Conservation (phyloP, 169 alveolate species). For the Plasmodium gallinaceum region DNA sequence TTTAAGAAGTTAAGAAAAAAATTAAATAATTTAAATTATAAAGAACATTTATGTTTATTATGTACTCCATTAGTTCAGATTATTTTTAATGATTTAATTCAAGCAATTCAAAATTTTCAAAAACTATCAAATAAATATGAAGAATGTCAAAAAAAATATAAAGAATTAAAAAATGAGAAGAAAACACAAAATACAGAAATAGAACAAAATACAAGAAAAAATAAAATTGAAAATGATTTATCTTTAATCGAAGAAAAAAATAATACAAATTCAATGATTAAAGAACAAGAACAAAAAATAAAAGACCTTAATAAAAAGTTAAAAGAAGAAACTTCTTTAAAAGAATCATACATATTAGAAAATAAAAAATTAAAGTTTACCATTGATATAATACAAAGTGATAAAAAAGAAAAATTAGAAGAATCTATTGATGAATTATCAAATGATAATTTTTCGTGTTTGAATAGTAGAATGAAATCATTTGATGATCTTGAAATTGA, state of each 20-base stretch:
- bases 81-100: slow-evolving; percentile 69
- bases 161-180: slow-evolving; percentile 32
- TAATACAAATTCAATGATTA: background rate
- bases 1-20: slow-evolving; percentile 48
- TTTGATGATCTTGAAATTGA: slow-evolving; percentile 65
- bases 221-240: background rate
- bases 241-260: background rate
- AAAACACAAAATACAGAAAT: background rate
- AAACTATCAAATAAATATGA: slow-evolving; percentile 61
- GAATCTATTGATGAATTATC: slow-evolving; percentile 19
- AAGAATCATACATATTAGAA: slow-evolving; percentile 51
- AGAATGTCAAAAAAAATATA: slow-evolving; percentile 35
- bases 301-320: slow-evolving; percentile 32
- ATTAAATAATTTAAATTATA: slow-evolving; percentile 50
- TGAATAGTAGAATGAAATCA: slow-evolving; percentile 34
- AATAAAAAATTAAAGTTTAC: slow-evolving; percentile 51
- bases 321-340: slow-evolving; percentile 44
- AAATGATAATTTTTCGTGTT: slow-evolving; percentile 10
- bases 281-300: slow-evolving; percentile 26
- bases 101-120: slow-evolving; percentile 74
- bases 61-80: slow-evolving; percentile 66
- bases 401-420: slow-evolving; percentile 28
- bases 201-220: background rate
- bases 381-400: slow-evolving; percentile 29
- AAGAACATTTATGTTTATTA: slow-evolving; percentile 42